Conservation (phyloP, 805 yeast species). For the Metschnikowia shivogae region DNA sequence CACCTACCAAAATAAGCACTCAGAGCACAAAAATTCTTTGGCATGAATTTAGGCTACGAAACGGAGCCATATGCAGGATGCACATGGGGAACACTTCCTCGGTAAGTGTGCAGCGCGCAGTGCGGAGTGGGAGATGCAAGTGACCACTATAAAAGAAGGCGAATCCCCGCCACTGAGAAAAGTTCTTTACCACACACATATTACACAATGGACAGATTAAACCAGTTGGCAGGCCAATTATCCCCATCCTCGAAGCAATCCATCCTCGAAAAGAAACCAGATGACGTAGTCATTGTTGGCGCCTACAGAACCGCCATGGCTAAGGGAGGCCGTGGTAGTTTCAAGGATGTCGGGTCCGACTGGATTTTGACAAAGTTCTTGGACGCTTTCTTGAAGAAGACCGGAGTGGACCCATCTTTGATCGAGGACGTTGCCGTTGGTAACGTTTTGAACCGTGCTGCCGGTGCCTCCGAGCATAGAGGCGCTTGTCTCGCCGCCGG, state of each 20-base stretch:
- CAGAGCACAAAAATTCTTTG: no score
- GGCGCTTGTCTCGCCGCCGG: slow-evolving; percentile 92
- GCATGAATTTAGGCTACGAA: no score
- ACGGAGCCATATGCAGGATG: not conserved
- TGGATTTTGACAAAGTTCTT: slow-evolving; percentile 68
- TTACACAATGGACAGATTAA: slow-evolving; percentile 41
- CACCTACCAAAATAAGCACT: no score
- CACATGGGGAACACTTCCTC: slow-evolving; percentile 3
- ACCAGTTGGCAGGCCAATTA: slow-evolving; percentile 43
- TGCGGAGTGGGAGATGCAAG: slow-evolving; percentile 14
- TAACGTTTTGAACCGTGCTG: slow-evolving; percentile 86
- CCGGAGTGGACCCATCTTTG: slow-evolving; percentile 44
- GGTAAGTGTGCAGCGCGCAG: slow-evolving; percentile 4
- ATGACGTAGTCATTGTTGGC: slow-evolving; percentile 86
- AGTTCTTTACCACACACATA: not conserved
- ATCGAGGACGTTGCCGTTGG: slow-evolving; percentile 89
- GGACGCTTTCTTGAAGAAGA: slow-evolving; percentile 53
- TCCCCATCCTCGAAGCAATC: slow-evolving; percentile 39
- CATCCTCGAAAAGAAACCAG: slow-evolving; percentile 57
- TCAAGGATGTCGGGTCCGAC: slow-evolving; percentile 79
- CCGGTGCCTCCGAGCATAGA: slow-evolving; percentile 93
- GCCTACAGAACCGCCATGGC: slow-evolving; percentile 91
- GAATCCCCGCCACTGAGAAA: slow-evolving; percentile 1
- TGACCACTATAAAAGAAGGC: slow-evolving; percentile 9
- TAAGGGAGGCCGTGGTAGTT: slow-evolving; percentile 81